Conservation (phyloP, 352 stramenopile species). For the Phytophthora rubi region DNA sequence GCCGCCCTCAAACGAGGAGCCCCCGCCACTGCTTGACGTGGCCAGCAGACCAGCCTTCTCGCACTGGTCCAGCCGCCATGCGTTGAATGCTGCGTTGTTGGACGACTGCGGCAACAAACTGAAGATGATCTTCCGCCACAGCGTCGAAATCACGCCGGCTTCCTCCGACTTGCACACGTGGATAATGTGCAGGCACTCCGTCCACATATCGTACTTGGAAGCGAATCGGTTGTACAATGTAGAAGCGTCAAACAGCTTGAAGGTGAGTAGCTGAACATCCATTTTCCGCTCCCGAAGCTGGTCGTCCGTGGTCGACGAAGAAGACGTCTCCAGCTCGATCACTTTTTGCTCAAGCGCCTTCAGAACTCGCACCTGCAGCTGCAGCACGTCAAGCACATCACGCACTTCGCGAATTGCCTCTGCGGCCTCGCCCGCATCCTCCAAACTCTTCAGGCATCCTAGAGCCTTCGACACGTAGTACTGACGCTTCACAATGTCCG, state of each 20-base stretch:
- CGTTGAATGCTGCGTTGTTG: conserved; percentile 71
- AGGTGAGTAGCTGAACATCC: conserved; percentile 75
- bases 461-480: conserved; percentile 85
- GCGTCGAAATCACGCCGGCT: conserved; percentile 59
- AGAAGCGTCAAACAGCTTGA: conserved; percentile 81
- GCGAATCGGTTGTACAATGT: conserved; percentile 89
- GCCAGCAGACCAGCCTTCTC: conserved; percentile 64
- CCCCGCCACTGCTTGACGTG: conserved; percentile 32
- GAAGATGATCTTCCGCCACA: conserved; percentile 85
- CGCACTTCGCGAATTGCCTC: conserved; percentile 83
- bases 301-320: conserved; percentile 42
- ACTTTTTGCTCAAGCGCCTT: conserved; percentile 76
- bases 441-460: conserved; percentile 78
- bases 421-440: conserved; percentile 69
- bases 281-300: conserved; percentile 57
- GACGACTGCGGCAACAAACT: conserved; percentile 70
- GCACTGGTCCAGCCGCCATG: conserved; percentile 73
- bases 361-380: conserved; percentile 83
- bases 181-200: conserved; percentile 88
- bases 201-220: conserved; percentile 88
- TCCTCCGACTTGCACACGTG: conserved; percentile 87
- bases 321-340: conserved; percentile 63
- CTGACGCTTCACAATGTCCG: conserved; percentile 81
- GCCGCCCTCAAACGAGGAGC: conserved; percentile 74
- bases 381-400: conserved; percentile 83